A percentile compares a stretch with the other conserved stretches of the same genome.
phyloP scores from a whole-genome alignment of 2,329 filamentous ascomycete species.

The Periconia macrospinosa region DNA sequence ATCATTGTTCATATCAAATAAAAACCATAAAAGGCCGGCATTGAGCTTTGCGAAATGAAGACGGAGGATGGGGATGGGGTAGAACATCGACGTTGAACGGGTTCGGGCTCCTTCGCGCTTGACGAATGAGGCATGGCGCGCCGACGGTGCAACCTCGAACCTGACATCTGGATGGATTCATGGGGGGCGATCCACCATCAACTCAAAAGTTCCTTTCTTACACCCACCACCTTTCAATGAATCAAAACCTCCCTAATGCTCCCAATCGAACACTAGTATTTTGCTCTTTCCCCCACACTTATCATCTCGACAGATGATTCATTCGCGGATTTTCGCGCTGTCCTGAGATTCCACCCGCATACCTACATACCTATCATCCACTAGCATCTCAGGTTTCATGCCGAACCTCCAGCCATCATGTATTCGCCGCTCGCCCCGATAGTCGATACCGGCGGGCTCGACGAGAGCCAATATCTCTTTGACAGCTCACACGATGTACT shows the following conservation, averaged over 20 bases:
- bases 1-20: no score
- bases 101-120: constrained; percentile 4
- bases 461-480: constrained; percentile 40
- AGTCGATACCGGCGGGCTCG: constrained; percentile 35
- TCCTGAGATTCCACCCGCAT: constrained; percentile 6
- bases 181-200: constrained; percentile 19
- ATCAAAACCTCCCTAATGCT: constrained; percentile 30
- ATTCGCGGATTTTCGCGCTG: constrained; percentile 21
- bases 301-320: constrained; percentile 24
- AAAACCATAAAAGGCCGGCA: not conserved
- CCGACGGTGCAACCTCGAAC: constrained; percentile 15
- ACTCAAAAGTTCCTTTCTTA: constrained; percentile 5
- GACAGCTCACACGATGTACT: constrained; percentile 32
- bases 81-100: constrained; percentile 8
- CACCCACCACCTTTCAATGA: constrained; percentile 31
- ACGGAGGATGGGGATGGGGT: constrained; percentile 12
- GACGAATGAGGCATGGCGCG: constrained; percentile 24
- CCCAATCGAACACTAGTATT: constrained; percentile 13
- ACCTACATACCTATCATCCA: constrained; percentile 7
- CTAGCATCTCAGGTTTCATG: constrained; percentile 25
- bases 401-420: constrained; percentile 32
- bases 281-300: constrained; percentile 12
- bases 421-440: constrained; percentile 38
- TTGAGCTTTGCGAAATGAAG: not conserved
- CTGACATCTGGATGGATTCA: constrained; percentile 23